These are phyloP conservation scores for Syzygium aromaticum DNA, from an alignment of 345 rosid genomes.

Conservation along the genomic window DNA sequence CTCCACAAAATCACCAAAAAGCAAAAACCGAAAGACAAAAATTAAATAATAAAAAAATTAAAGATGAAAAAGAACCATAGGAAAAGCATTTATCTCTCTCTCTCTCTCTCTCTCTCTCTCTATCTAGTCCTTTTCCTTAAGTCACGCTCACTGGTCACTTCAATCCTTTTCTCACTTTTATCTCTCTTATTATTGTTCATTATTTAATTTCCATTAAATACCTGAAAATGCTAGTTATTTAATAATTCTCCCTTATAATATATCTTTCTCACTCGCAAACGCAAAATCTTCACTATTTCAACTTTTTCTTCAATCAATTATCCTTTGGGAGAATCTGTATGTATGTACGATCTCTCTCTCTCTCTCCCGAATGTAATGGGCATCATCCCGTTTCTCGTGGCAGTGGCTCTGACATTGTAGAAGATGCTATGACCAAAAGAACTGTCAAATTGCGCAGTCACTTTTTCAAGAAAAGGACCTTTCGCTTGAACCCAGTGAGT, in stretches of 20 bases:
- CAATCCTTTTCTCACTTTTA: conserved; percentile 19
- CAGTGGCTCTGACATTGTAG: background rate
- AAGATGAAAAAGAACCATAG: background rate
- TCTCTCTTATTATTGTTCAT: conserved; percentile 4
- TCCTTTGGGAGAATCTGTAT: background rate
- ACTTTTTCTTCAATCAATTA: background rate
- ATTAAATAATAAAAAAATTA: background rate
- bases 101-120: background rate
- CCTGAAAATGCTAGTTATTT: background rate
- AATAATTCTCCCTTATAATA: background rate
- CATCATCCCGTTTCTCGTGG: background rate
- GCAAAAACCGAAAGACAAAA: background rate
- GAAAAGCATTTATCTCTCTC: background rate
- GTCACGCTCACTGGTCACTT: conserved; percentile 6
- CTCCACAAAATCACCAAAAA: background rate
- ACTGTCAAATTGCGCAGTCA: background rate
- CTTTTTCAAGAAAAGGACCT: background rate
- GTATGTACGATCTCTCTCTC: background rate
- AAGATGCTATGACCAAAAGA: background rate
- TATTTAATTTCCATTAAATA: background rate
- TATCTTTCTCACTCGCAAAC: background rate
- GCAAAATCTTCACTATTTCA: background rate
- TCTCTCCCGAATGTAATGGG: background rate
- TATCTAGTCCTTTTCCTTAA: conserved; percentile 1
- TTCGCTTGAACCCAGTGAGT: background rate